Conservation (phyloP, 2,329 filamentous ascomycete species). For the Nannizzia gypsea region DNA sequence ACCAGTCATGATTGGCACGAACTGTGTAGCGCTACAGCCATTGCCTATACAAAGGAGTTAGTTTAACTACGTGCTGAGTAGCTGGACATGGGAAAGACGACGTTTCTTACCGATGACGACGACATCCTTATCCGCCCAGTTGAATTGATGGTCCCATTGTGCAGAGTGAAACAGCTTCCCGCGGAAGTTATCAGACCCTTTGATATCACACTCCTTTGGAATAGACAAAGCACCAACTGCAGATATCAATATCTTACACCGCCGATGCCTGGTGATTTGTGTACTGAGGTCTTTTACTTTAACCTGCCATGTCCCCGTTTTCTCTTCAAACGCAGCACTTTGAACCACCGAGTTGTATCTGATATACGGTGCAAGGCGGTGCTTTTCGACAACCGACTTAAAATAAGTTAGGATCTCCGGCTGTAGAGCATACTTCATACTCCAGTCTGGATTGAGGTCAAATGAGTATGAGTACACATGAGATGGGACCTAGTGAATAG, state of each 20-base stretch:
- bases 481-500: constrained; percentile 18
- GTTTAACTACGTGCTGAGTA: neutral
- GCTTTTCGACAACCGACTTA: constrained; percentile 14
- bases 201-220: constrained; percentile 21
- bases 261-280: constrained; percentile 14
- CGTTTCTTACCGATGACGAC: constrained; percentile 26
- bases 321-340: constrained; percentile 14
- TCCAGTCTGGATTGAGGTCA: constrained; percentile 32
- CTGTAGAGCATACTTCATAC: constrained; percentile 25
- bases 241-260: constrained; percentile 21
- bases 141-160: constrained; percentile 31
- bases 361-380: constrained; percentile 18
- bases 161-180: constrained; percentile 33
- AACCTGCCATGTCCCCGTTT: constrained; percentile 20
- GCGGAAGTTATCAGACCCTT: constrained; percentile 23
- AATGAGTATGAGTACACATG: constrained; percentile 37
- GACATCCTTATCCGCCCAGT: constrained; percentile 29
- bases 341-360: constrained; percentile 17
- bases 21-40: constrained; percentile 39
- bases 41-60: constrained; percentile 24
- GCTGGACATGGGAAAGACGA: neutral
- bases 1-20: constrained; percentile 35
- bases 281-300: constrained; percentile 18
- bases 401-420: constrained; percentile 27
- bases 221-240: constrained; percentile 23